These are phyloP conservation scores for Anaeromyces robustus DNA, from an alignment of 192 early-diverging fungal species.

Conservation along the genomic window DNA sequence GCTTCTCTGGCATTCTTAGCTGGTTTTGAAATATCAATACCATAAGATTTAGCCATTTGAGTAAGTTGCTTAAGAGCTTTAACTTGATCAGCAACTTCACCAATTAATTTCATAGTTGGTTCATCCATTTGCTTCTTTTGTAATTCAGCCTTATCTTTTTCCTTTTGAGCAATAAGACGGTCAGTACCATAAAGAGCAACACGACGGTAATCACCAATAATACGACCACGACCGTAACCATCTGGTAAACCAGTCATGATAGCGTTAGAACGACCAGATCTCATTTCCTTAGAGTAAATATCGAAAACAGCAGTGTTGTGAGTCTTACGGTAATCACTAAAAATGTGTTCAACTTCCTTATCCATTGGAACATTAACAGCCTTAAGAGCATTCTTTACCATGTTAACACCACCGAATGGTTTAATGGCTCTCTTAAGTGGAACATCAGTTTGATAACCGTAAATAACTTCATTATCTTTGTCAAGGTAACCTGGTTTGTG, in stretches of 20 bases:
- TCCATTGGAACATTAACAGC: too few species aligned
- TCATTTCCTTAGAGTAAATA: background rate
- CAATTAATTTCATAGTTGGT: constrained; percentile 2
- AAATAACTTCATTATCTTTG: too few species aligned
- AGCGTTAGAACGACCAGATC: too few species aligned
- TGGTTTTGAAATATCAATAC: constrained; percentile 6
- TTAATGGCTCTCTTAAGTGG: background rate
- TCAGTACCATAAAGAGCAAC: too few species aligned
- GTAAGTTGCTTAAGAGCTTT: too few species aligned
- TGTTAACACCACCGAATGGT: too few species aligned
- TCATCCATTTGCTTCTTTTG: constrained; percentile 5
- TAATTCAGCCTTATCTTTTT: constrained; percentile 5
- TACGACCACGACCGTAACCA: constrained; percentile 7
- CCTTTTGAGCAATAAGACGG: constrained; percentile 1
- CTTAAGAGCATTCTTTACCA: too few species aligned
- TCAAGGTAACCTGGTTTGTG: too few species aligned
- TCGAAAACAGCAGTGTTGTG: too few species aligned
- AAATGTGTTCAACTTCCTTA: background rate
- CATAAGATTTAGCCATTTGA: background rate
- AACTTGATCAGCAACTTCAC: background rate
- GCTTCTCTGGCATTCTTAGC: constrained; percentile 10
- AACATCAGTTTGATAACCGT: background rate
- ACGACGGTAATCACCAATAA: constrained; percentile 9
- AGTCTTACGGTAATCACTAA: background rate
- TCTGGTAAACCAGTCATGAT: too few species aligned